Base-by-base conservation (phyloP, 352 stramenopile species). In the Thalassiosira livingstoniorum region DNA sequence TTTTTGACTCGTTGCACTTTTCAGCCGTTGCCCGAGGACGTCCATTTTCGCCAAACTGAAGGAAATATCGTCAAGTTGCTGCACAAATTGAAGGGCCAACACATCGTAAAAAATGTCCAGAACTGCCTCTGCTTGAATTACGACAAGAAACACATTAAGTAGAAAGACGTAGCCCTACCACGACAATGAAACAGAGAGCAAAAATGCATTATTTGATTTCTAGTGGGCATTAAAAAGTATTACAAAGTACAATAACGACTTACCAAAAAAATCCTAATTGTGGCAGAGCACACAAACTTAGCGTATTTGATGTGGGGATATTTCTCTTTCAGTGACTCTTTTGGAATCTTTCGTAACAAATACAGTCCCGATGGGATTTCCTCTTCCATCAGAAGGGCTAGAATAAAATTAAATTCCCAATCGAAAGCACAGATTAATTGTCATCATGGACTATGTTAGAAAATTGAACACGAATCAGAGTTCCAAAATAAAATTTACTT, bases 351-450 rank as follows among this genome's bases (percentile, higher is more conserved):
- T 53, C 42, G 34, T 13, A 84, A 34, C 23, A 84, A 54, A 67
- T 75, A 76, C 4, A 84, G 35, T 29, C 53, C 54, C 0, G 47
- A 75, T 1, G 79, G 79, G 15, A 79, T 80, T 55, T 86, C 65
- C 43, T 82, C 77, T 55, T 86, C 79, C 79, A 82, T 86, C 27
- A 86, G 57, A 25, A 86, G 55, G 25, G 29, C 67, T 42, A 75
- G 37, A 2, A 73, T 45, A 11, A 73, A 62, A 15, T n/a, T n/a
- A 70, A 23, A 37, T 42, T 70, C 47, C 3, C 21, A 67, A n/a
- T 2, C 4, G 35, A 53, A 2, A 0, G 35, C 34, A 4, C 18
- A 31, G 18, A 21, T 53, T 10, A 21, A 21, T 53, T 53, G 31
- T 35, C 32, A 67, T 4, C 5, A 53, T 67, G 34, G 29, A 34